A percentile compares a stretch with the other conserved stretches of the same genome.
Conservation (phyloP, 2,329 filamentous ascomycete species). For the Sporothrix humicola region DNA sequence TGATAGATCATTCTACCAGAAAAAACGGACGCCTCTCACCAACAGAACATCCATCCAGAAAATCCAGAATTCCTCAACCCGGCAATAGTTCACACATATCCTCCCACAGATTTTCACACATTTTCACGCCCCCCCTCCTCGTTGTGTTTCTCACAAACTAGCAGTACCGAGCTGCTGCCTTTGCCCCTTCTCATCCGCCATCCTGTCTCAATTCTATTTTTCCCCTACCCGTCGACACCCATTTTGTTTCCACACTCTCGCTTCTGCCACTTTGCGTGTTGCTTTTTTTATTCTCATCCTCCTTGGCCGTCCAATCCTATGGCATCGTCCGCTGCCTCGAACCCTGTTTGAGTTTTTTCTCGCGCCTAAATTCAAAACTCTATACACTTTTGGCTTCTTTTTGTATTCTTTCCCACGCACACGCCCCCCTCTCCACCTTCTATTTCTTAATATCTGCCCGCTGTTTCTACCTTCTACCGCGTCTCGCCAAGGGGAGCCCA, state of each 20-base stretch:
- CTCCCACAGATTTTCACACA: neutral
- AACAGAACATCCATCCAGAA: neutral
- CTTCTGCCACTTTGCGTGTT: constrained; percentile 24
- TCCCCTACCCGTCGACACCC: constrained; percentile 3
- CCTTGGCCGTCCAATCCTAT: constrained; percentile 32
- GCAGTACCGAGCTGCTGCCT: constrained; percentile 28
- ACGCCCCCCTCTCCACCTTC: constrained; percentile 17
- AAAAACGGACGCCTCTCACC: neutral
- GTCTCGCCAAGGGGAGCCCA: constrained; percentile 24
- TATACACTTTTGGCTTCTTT: neutral
- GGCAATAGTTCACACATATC: constrained; percentile 11
- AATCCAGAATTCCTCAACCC: neutral
- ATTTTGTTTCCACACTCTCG: constrained; percentile 13
- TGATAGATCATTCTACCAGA: constrained; percentile 19
- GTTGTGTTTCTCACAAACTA: neutral
- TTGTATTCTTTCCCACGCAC: neutral
- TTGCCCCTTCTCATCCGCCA: neutral
- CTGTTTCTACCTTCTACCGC: constrained; percentile 12
- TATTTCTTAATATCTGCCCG: constrained; percentile 20
- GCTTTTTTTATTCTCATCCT: constrained; percentile 28
- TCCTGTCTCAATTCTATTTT: constrained; percentile 10
- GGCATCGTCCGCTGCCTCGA: constrained; percentile 18
- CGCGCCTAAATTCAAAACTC: constrained; percentile 33
- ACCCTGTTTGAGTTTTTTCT: constrained; percentile 33
- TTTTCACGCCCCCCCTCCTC: constrained; percentile 1